phyloP scores from a whole-genome alignment of 495 filamentous ascomycete genomes.

The Xylaria sp. region DNA sequence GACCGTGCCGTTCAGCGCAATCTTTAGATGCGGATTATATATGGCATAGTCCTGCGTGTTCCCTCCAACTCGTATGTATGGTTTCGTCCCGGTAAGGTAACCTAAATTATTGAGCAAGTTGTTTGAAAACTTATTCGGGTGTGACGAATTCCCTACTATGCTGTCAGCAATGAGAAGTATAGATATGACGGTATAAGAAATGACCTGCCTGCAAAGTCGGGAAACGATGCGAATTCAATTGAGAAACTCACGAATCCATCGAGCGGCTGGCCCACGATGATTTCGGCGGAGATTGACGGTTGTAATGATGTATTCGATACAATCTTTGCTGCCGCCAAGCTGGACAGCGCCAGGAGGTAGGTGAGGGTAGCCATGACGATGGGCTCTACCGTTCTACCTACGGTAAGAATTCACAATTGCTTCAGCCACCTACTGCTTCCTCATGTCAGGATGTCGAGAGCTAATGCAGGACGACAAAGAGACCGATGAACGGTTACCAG shows the following conservation, averaged over 20 bases:
- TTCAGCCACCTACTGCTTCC: background rate
- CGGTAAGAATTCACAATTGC: background rate
- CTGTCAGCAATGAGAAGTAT: background rate
- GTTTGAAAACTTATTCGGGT: conserved; percentile 64
- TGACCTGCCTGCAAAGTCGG: conserved; percentile 63
- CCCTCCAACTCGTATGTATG: conserved; percentile 66
- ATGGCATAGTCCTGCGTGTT: conserved; percentile 70
- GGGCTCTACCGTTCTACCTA: background rate
- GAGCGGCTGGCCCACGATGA: conserved; percentile 42
- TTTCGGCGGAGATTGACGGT: background rate
- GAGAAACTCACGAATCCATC: conserved; percentile 65
- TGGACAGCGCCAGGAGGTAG: conserved; percentile 30
- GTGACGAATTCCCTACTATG: conserved; percentile 51
- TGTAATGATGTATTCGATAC: conserved; percentile 4
- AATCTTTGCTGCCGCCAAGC: conserved; percentile 30
- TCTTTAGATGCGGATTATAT: conserved; percentile 61
- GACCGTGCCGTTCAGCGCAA: conserved; percentile 61
- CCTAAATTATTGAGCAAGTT: conserved; percentile 62
- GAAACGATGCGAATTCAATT: conserved; percentile 68
- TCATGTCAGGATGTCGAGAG: background rate
- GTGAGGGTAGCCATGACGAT: conserved; percentile 29
- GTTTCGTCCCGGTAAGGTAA: conserved; percentile 56
- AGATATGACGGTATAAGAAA: background rate
- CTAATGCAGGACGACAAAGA: background rate
- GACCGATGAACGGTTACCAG: background rate